These are phyloP conservation scores for Aspergillus quadricinctus DNA, from an alignment of 2,329 filamentous ascomycete species.

Conservation along the genomic window DNA sequence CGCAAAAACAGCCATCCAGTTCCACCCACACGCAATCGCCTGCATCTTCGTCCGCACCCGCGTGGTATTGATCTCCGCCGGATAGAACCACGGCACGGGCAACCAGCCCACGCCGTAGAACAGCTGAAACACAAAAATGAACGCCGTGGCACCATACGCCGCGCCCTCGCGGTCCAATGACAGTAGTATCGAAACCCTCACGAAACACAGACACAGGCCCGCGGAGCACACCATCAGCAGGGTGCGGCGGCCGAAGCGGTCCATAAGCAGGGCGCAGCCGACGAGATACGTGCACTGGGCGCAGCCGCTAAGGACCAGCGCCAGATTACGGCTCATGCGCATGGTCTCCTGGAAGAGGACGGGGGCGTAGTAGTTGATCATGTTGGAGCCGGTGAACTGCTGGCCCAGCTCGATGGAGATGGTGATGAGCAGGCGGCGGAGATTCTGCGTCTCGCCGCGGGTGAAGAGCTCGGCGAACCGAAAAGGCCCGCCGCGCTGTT, in stretches of 20 bases:
- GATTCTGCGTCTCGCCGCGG: constrained; percentile 29
- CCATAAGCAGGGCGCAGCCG: constrained; percentile 38
- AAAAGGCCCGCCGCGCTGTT: constrained; percentile 29
- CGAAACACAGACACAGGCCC: constrained; percentile 43
- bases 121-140: constrained; percentile 45
- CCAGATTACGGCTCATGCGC: constrained; percentile 43
- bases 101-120: constrained; percentile 43
- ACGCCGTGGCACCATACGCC: constrained; percentile 41
- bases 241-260: constrained; percentile 39
- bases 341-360: constrained; percentile 39
- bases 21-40: constrained; percentile 36
- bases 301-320: constrained; percentile 50
- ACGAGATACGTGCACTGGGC: constrained; percentile 39
- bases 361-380: constrained; percentile 42
- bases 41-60: constrained; percentile 38
- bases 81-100: constrained; percentile 44
- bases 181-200: constrained; percentile 38
- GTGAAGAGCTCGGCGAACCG: constrained; percentile 33
- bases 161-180: constrained; percentile 26
- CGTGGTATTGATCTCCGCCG: constrained; percentile 39
- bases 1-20: constrained; percentile 35
- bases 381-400: constrained; percentile 35
- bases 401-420: constrained; percentile 34
- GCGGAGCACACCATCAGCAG: constrained; percentile 40
- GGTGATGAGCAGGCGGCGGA: constrained; percentile 31